These are phyloP conservation scores for Colletotrichum agaves DNA, from an alignment of 2,329 filamentous ascomycete species.

Conservation along the genomic window DNA sequence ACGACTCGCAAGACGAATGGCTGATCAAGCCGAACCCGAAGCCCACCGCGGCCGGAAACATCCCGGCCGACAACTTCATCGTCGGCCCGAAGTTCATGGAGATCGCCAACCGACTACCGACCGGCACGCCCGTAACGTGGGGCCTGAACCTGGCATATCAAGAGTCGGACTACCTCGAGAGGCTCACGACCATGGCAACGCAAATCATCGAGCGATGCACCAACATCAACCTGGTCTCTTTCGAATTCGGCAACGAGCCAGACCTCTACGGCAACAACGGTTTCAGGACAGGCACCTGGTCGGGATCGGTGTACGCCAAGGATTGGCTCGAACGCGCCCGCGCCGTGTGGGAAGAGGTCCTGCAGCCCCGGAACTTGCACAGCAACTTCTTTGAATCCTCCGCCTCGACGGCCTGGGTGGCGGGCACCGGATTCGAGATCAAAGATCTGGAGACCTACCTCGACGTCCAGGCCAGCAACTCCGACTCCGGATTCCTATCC, in stretches of 20 bases:
- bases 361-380: constrained; percentile 20
- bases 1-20: constrained; percentile 34
- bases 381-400: constrained; percentile 34
- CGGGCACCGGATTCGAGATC: constrained; percentile 33
- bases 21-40: constrained; percentile 27
- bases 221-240: constrained; percentile 31
- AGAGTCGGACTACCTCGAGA: constrained; percentile 30
- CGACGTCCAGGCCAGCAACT: constrained; percentile 22
- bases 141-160: constrained; percentile 30
- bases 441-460: constrained; percentile 8
- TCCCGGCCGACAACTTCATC: constrained; percentile 32
- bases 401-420: constrained; percentile 30
- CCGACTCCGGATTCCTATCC: constrained; percentile 25
- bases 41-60: constrained; percentile 12
- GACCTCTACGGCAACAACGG: constrained; percentile 32
- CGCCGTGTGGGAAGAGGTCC: constrained; percentile 23
- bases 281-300: constrained; percentile 15
- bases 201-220: constrained; percentile 34
- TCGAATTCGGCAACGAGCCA: constrained; percentile 33
- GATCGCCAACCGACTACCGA: constrained; percentile 31
- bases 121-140: constrained; percentile 31
- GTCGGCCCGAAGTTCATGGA: constrained; percentile 34
- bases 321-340: constrained; percentile 31
- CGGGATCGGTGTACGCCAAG: constrained; percentile 17
- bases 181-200: constrained; percentile 27